These are phyloP conservation scores for Voacanga thouarsii DNA, from an alignment of 257 asterid genomes.

Conservation along the genomic window DNA sequence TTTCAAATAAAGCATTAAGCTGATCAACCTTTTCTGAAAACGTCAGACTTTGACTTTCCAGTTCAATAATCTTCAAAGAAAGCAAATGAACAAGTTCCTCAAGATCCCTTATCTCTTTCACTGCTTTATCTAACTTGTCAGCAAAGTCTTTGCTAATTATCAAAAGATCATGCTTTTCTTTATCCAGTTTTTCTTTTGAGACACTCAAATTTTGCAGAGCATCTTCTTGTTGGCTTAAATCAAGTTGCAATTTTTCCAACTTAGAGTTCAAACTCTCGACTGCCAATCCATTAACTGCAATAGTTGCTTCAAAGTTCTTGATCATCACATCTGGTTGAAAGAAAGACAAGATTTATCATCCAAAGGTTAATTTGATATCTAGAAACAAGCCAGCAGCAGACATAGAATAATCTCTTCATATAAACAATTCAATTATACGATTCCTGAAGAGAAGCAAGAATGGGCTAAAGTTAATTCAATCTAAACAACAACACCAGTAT, in stretches of 20 bases:
- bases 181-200: conserved; percentile 54
- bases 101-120: conserved; percentile 58
- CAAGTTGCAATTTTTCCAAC: conserved; percentile 63
- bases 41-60: conserved; percentile 72
- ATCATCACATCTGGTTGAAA: conserved; percentile 51
- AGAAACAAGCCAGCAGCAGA: conserved; percentile 8
- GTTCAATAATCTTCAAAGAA: conserved; percentile 52
- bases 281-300: conserved; percentile 45
- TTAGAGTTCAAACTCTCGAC: conserved; percentile 53
- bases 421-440: not conserved
- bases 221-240: conserved; percentile 61
- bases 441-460: not conserved
- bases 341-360: conserved; percentile 12
- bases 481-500: not conserved
- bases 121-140: conserved; percentile 51
- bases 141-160: conserved; percentile 50
- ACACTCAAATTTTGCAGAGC: conserved; percentile 43
- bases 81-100: conserved; percentile 62
- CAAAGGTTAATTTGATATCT: conserved; percentile 17
- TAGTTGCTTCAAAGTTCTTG: conserved; percentile 59
- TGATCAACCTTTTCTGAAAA: conserved; percentile 57
- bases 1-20: conserved; percentile 60
- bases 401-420: not conserved
- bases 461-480: not conserved
- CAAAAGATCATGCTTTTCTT: conserved; percentile 52